Evolutionary conservation across 768 basidiomycete genomes (phyloP).

Genomic region (Suillus sp.): DNA sequence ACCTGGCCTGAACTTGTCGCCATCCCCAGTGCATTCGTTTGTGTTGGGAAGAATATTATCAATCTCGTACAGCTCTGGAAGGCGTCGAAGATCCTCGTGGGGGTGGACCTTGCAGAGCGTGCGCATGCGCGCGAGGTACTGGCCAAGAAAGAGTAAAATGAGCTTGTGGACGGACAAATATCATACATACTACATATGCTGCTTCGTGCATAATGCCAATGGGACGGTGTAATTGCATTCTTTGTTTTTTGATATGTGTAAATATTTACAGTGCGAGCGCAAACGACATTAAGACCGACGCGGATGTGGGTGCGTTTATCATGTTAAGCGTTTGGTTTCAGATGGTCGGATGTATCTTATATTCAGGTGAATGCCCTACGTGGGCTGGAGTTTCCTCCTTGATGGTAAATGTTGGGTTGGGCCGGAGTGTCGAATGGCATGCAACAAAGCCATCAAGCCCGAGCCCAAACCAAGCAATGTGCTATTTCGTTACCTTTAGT

Average conservation of each 20-base stretch:
- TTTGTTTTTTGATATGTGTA: conserved; percentile 11
- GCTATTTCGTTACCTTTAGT: neutral
- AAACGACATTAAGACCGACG: neutral
- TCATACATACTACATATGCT: conserved; percentile 14
- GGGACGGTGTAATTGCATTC: conserved; percentile 15
- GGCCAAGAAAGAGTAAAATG: conserved; percentile 28
- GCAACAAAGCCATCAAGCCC: neutral
- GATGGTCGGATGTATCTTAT: neutral
- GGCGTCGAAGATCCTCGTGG: conserved; percentile 91
- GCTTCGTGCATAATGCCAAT: conserved; percentile 13
- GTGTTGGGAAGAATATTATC: conserved; percentile 84
- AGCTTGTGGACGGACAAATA: conserved; percentile 10
- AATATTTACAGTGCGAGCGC: neutral
- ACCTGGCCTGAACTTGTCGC: conserved; percentile 84
- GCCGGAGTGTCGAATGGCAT: neutral
- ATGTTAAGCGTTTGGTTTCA: neutral
- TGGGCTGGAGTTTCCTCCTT: neutral
- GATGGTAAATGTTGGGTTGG: neutral
- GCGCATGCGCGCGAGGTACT: conserved; percentile 54
- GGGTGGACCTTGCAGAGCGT: conserved; percentile 88
- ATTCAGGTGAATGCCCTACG: neutral
- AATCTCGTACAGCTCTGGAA: conserved; percentile 98
- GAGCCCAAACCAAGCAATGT: neutral
- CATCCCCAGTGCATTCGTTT: conserved; percentile 62
- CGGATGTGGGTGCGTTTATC: neutral